Conservation (phyloP, 176 grass and related monocot species). For the Saccharum spontaneum region DNA sequence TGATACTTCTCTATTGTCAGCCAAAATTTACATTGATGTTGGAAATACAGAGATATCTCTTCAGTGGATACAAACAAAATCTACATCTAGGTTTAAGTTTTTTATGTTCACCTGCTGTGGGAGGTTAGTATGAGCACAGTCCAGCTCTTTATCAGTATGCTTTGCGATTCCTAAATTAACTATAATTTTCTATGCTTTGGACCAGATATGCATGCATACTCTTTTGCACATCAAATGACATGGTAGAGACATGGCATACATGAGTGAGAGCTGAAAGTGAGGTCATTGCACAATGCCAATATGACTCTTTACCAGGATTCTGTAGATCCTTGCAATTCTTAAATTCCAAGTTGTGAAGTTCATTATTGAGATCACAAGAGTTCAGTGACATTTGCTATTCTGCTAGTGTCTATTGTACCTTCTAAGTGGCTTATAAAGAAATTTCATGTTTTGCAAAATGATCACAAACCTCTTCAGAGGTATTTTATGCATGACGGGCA, state of each 20-base stretch:
- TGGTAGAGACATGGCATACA: background rate
- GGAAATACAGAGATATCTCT: constrained; percentile 11
- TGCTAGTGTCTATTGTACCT: constrained; percentile 2
- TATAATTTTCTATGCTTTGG: constrained; percentile 12
- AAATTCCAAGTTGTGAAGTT: background rate
- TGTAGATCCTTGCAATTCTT: constrained; percentile 13
- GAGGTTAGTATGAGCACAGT: constrained; percentile 31
- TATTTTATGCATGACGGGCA: constrained; percentile 4
- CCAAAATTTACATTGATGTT: background rate
- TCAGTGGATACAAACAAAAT: constrained; percentile 3
- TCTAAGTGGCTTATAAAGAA: constrained; percentile 27
- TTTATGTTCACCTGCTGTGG: constrained; percentile 22
- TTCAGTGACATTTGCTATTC: background rate
- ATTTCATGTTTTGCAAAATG: background rate
- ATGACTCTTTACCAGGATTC: constrained; percentile 2
- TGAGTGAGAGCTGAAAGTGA: background rate
- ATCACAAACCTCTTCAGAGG: constrained; percentile 26
- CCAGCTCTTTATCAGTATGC: constrained; percentile 1
- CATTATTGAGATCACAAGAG: background rate
- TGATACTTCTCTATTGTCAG: constrained; percentile 14
- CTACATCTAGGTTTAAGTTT: background rate
- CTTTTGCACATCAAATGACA: background rate
- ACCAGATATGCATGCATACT: background rate
- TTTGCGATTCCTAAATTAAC: constrained; percentile 34
- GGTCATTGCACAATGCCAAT: background rate